Base-by-base conservation (phyloP, 129 eudicot genomes). In the Flaveria trinervia region DNA sequence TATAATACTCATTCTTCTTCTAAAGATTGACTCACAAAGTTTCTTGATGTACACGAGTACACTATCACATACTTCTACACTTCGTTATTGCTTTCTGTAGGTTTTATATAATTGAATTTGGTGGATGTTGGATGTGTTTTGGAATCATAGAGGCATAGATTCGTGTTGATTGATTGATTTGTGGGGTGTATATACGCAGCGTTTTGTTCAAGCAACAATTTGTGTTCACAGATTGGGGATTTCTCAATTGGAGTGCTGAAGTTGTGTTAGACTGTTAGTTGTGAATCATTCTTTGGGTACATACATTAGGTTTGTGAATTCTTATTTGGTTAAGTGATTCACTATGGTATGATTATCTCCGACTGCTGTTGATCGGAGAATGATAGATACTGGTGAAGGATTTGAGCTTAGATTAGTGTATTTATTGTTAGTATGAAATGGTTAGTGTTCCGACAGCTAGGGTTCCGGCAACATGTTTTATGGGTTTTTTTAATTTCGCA, bases 301-400 rank as follows among this genome's bases (percentile, higher is more conserved):
- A 22, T 61, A 4, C 67, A 0, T 30, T 28, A 13, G 18, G 1
- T 13, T 26, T 61, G 50, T 54, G 10, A 49, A 49, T 18, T 79
- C 14, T 66, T 6, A 57, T 9, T 68, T 73, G 83, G 36, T 57
- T 20, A n/a, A 30, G 36, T 30, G 36, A 30, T 4, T 30, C 36
- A 73, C 39, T 52, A 80, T 80, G 83, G 54, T 71, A n/a, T 50
- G 16, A 39, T 44, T 72, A 33, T 55, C 23, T 14, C 77, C 76
- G 41, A 52, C 54, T 1, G 76, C 70, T 16, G 60, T 72, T 16
- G 68, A 72, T 79, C 83, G 49, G 74, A 72, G 49, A 52, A 41
- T 52, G 59, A 20, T 51, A n/a, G 10, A 17, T 44, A 57, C 61
- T 1, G 59, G 52, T 36, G 73, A 72, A 3, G 82, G 22, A 20